Evolutionary conservation across 768 basidiomycete genomes (phyloP), one percentile per base, ranked within the genome.

Genomic region (Tylopilus felleus): DNA sequence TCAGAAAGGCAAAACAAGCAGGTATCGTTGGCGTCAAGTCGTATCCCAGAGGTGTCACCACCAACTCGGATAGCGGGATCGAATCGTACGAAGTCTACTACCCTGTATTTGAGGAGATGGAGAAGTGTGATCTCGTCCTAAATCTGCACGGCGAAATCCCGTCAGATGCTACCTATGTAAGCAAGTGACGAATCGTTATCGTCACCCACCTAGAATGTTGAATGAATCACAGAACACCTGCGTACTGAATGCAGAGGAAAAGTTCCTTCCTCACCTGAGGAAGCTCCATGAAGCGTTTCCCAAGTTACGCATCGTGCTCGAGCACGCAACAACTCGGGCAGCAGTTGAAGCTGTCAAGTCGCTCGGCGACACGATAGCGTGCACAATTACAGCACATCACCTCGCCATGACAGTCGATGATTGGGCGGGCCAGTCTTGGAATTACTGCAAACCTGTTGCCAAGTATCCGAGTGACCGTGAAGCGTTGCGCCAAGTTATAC

Each of bases 131-230:
- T 65, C 87, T 99, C 83, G 94, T 98, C 19, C 79, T 99, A 40
- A 98, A 98, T 73, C 78, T 99, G 33, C 97, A 99, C 60, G 97
- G 97, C 21, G 97, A 99, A 74, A 82, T 98, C 21, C 95, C 97
- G 12, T 95, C 94, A n/a, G 87, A 94, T 59, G 70, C 84, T 4
- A 59, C 72, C 40, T 73, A 77, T 54, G 78, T 84, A 74, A 63
- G 83, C 43, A 60, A 53, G 35, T 31, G 19, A 31, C 46, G 38
- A 51, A 51, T 49, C 10, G 17, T 25, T 33, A 8, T 22, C 33
- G 33, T 39, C 28, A 12, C 44, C 28, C 17, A 28, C 49, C 47
- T 47, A 5, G 16, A 13, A 14, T 36, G 5, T 51, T 52, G 23
- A 58, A 49, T 19, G 48, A 23, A 45, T 16, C 21, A 27, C 51